phyloP scores from a whole-genome alignment of 805 yeast genomes.

The Brettanomyces anomalus region DNA sequence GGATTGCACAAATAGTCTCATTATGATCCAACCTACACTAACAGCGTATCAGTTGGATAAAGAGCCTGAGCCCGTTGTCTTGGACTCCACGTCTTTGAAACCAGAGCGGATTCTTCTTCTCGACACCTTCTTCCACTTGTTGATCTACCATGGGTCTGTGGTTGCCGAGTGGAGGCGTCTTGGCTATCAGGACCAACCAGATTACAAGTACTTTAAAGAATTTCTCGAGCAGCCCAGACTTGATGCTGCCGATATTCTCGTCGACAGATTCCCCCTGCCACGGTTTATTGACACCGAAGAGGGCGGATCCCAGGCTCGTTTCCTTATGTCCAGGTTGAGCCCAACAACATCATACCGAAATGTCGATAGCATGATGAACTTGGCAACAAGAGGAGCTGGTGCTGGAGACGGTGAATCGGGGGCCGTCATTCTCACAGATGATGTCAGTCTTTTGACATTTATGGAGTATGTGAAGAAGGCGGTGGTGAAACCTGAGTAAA shows the following conservation, averaged over 20 bases:
- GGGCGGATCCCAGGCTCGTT: slow-evolving; percentile 70
- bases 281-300: slow-evolving; percentile 67
- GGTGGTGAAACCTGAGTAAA: slow-evolving; percentile 18
- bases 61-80: slow-evolving; percentile 55
- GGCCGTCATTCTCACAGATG: slow-evolving; percentile 47
- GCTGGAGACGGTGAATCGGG: slow-evolving; percentile 19
- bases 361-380: slow-evolving; percentile 11
- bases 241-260: slow-evolving; percentile 56
- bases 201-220: slow-evolving; percentile 48
- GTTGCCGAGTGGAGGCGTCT: slow-evolving; percentile 61
- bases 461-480: slow-evolving; percentile 43
- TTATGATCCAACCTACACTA: slow-evolving; percentile 65
- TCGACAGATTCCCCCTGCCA: slow-evolving; percentile 65
- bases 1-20: slow-evolving; percentile 49
- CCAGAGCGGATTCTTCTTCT: slow-evolving; percentile 48
- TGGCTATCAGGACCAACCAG: slow-evolving; percentile 54
- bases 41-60: slow-evolving; percentile 46
- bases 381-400: slow-evolving; percentile 15
- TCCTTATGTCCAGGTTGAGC: slow-evolving; percentile 58
- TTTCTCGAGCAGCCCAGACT: slow-evolving; percentile 53
- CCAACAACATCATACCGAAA: slow-evolving; percentile 51
- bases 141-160: slow-evolving; percentile 57
- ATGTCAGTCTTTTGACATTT: slow-evolving; percentile 45
- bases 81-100: slow-evolving; percentile 55
- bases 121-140: slow-evolving; percentile 62